Conservation (phyloP, 2,329 filamentous ascomycete species). For the Dichotomopilus funicola region DNA sequence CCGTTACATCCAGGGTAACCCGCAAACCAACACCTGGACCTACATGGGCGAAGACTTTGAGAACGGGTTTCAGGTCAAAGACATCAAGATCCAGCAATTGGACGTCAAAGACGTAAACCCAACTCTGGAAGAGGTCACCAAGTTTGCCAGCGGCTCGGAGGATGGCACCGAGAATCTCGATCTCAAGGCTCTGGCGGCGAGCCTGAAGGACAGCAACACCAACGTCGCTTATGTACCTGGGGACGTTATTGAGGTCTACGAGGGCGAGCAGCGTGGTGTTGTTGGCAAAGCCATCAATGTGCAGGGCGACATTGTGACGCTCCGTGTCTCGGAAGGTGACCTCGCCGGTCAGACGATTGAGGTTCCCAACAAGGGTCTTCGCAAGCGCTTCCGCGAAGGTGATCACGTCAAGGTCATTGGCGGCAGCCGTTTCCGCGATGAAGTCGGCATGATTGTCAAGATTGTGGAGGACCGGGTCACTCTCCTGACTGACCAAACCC, state of each 20-base stretch:
- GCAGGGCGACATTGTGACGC: conserved; percentile 84
- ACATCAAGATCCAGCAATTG: conserved; percentile 82
- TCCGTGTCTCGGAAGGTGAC: conserved; percentile 77
- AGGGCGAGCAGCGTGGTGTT: conserved; percentile 90
- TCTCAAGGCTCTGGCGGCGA: conserved; percentile 81
- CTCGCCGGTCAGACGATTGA: conserved; percentile 80
- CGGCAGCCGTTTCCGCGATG: conserved; percentile 86
- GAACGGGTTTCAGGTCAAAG: conserved; percentile 88
- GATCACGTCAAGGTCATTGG: conserved; percentile 99
- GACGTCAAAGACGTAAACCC: conserved; percentile 88
- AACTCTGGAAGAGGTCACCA: conserved; percentile 89
- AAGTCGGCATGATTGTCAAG: conserved; percentile 94
- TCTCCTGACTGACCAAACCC: conserved; percentile 84
- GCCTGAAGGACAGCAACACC: conserved; percentile 74
- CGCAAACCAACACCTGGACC: conserved; percentile 71
- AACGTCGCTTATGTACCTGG: conserved; percentile 84
- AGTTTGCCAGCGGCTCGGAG: conserved; percentile 79
- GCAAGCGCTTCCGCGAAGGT: conserved; percentile 87
- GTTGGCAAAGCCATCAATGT: conserved; percentile 80
- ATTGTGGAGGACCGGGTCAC: conserved; percentile 91
- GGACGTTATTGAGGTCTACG: conserved; percentile 93
- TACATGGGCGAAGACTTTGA: conserved; percentile 88
- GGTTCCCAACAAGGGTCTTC: conserved; percentile 82
- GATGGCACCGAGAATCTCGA: conserved; percentile 94
- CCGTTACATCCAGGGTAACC: conserved; percentile 55